These are phyloP conservation scores for Phytophthora uliginosa DNA, from an alignment of 352 stramenopile species.

Conservation along the genomic window DNA sequence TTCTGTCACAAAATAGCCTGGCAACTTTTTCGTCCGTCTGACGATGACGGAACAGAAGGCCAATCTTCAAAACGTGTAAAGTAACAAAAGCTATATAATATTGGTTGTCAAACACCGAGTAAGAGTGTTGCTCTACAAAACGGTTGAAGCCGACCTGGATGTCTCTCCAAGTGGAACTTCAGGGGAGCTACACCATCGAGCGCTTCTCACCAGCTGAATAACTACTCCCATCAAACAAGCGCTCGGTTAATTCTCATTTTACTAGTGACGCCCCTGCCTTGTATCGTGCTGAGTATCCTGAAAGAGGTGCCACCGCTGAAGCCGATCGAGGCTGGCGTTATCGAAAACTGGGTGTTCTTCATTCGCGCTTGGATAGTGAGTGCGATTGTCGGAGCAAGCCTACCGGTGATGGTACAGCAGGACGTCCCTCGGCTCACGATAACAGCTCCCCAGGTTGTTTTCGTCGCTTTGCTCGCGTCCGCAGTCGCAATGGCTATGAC, in stretches of 20 bases:
- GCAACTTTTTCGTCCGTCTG: neutral
- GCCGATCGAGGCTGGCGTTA: neutral
- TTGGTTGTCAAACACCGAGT: no score
- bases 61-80: neutral
- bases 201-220: neutral
- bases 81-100: no score
- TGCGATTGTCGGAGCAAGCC: neutral
- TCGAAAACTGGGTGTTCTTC: constrained; percentile 13
- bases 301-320: neutral
- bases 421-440: neutral
- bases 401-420: neutral
- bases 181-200: neutral
- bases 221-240: neutral
- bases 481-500: neutral
- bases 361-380: neutral
- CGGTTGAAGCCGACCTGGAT: neutral
- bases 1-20: neutral
- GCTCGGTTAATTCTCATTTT: neutral
- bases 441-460: neutral
- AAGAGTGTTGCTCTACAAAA: no score
- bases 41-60: neutral
- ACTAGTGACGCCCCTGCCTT: neutral
- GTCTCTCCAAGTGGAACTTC: neutral
- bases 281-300: neutral
- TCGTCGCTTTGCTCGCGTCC: neutral